A percentile compares a stretch with the other conserved stretches of the same genome.
Conservation (phyloP, 768 basidiomycete species). For the Coprinellus aureogranulatus region DNA sequence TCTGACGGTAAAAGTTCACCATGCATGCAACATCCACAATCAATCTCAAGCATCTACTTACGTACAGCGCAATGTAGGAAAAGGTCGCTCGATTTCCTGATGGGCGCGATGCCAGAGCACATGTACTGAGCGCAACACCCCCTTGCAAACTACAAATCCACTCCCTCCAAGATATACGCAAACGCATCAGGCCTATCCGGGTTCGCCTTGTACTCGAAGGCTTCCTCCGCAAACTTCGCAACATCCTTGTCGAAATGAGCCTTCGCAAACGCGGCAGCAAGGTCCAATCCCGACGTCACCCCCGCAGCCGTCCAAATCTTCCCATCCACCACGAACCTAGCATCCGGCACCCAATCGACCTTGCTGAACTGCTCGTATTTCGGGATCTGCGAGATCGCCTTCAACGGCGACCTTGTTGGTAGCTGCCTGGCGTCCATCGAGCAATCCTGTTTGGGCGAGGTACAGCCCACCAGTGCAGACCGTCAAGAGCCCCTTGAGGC, state of each 20-base stretch:
- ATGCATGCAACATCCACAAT: no score
- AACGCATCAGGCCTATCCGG: slow-evolving; percentile 23
- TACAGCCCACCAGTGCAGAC: slow-evolving; percentile 21
- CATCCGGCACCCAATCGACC: slow-evolving; percentile 25
- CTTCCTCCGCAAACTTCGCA: slow-evolving; percentile 13
- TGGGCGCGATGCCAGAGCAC: no score
- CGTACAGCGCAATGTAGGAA: no score
- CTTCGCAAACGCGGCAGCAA: slow-evolving; percentile 24
- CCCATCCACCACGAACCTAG: slow-evolving; percentile 23
- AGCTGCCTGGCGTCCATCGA: slow-evolving; percentile 21
- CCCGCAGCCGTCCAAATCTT: slow-evolving; percentile 28
- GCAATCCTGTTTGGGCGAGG: slow-evolving; percentile 19
- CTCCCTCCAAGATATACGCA: slow-evolving; percentile 18
- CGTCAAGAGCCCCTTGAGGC: slow-evolving; percentile 14
- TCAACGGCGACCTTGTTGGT: slow-evolving; percentile 17
- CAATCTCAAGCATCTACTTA: no score
- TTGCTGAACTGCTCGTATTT: slow-evolving; percentile 14
- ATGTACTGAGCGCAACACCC: no score
- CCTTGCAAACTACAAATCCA: slow-evolving; percentile 13
- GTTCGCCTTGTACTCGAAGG: slow-evolving; percentile 20
- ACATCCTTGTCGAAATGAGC: slow-evolving; percentile 19
- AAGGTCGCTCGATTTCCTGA: no score
- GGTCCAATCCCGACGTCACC: slow-evolving; percentile 24
- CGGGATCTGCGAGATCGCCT: neutral
- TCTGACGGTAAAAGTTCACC: no score